Evolutionary conservation across 768 basidiomycete genomes (phyloP).

Genomic region (Royoungia palumana): DNA sequence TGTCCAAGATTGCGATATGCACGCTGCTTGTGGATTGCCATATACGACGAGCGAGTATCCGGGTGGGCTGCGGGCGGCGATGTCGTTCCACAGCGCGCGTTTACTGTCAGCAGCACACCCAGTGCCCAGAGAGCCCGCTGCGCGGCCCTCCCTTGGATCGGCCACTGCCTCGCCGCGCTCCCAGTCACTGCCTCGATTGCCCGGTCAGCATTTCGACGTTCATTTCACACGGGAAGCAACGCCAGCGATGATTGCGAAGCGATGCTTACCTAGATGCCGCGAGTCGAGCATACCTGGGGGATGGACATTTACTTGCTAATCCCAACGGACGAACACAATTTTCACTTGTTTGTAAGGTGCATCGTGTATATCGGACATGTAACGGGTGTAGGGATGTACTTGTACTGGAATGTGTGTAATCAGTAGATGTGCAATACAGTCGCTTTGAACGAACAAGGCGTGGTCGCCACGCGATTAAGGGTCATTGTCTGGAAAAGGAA

Average conservation of each 20-base stretch:
- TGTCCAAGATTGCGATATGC: slow-evolving; percentile 28
- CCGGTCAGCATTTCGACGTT: slow-evolving; percentile 16
- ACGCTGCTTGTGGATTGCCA: slow-evolving; percentile 33
- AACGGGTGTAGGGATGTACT: slow-evolving; percentile 1
- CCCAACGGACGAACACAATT: neutral
- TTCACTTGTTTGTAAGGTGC: no score
- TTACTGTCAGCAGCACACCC: slow-evolving; percentile 3
- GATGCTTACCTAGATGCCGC: slow-evolving; percentile 16
- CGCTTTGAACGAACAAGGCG: slow-evolving; percentile 15
- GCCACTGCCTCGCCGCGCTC: slow-evolving; percentile 17
- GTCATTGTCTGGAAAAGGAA: slow-evolving; percentile 35
- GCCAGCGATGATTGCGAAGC: slow-evolving; percentile 12
- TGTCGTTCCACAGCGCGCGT: slow-evolving; percentile 26
- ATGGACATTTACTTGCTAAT: slow-evolving; percentile 32
- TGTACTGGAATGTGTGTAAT: slow-evolving; percentile 7
- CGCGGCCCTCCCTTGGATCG: slow-evolving; percentile 12
- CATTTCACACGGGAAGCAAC: slow-evolving; percentile 16
- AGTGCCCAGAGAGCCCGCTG: slow-evolving; percentile 4
- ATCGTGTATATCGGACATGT: no score
- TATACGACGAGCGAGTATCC: slow-evolving; percentile 21
- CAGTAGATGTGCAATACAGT: slow-evolving; percentile 10
- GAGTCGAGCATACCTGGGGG: slow-evolving; percentile 42
- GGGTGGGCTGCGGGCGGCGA: slow-evolving; percentile 20
- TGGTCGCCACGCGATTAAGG: slow-evolving; percentile 16
- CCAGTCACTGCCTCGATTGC: slow-evolving; percentile 26